Evolutionary conservation across 164 flowering plant genomes (phyloP).

Genomic region (Chloranthus sessilifolius): DNA sequence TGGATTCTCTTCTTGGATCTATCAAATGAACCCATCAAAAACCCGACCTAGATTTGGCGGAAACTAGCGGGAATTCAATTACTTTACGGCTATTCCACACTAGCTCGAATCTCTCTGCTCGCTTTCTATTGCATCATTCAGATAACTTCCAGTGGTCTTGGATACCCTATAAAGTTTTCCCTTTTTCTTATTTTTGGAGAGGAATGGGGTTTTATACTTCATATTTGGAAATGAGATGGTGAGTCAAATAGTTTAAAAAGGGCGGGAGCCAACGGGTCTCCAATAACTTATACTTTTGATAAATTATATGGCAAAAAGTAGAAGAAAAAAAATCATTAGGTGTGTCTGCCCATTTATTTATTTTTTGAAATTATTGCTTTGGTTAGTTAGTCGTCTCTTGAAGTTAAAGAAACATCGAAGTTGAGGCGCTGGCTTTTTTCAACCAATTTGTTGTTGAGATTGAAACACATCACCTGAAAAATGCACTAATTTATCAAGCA

Average conservation of each 20-base stretch:
- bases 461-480: constrained; percentile 33
- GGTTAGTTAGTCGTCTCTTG: constrained; percentile 34
- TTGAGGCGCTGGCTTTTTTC: constrained; percentile 19
- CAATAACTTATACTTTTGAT: neutral
- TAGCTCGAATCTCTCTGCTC: too few species aligned
- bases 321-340: too few species aligned
- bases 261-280: neutral
- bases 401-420: constrained; percentile 35
- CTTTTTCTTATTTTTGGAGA: neutral
- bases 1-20: constrained; percentile 76
- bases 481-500: too few species aligned
- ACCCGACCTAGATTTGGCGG: neutral
- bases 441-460: constrained; percentile 70
- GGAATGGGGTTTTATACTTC: neutral
- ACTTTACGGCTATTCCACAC: too few species aligned
- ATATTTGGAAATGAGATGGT: neutral
- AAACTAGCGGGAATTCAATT: too few species aligned
- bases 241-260: neutral
- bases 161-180: neutral
- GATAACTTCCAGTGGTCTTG: neutral
- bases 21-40: constrained; percentile 45
- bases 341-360: neutral
- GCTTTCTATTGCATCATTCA: neutral
- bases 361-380: constrained; percentile 3
- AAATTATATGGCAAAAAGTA: neutral